Evolutionary conservation across 768 basidiomycete species (phyloP), one percentile per base, ranked within the genome.

Genomic region (Suillus clintonianus): DNA sequence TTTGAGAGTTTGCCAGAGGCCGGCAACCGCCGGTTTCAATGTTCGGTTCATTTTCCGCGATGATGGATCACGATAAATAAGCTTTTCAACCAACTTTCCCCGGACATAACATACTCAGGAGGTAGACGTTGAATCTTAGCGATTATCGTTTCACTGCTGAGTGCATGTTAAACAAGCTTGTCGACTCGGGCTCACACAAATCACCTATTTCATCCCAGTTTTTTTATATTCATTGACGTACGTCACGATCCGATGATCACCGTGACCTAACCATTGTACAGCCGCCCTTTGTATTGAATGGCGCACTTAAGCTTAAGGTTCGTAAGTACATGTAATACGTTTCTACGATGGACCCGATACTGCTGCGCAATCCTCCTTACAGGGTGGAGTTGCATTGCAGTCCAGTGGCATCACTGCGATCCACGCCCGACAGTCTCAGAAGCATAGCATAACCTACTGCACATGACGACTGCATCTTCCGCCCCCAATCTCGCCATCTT

Each of bases 401-500:
- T 39, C 37, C 17, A 53, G 51, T 41, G 56, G 54, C 34, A 37
- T 27, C 22, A 57, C 11, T 24, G 55, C 37, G 55, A 56, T 17
- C 15, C 10, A 15, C 37, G 17, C 27, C 39, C 15, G 10, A 27
- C 24, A 11, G 37, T 10, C 55, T 24, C 24, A 39, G 55, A 56
- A 27, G 17, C 36, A 5, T 32, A n/a, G 51, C 17, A 32, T 53
- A 53, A 17, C 11, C 11, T 36, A 19, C 32, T 4, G 13, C 37
- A 19, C 17, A 57, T 57, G 56, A 5, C 56, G 10, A 57, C 24
- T 17, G 51, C 19, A 53, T 30, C 30, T 53, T 57, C 56, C 5
- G 17, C 17, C 56, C 76, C 83, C 17, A 75, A 77, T 68, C 78
- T 89, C 62, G 84, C 82, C 17, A 78, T 88, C 62, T 76, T 93